phyloP scores from a whole-genome alignment of 192 early-diverging fungal genomes.

The Backusella tuberculispora region DNA sequence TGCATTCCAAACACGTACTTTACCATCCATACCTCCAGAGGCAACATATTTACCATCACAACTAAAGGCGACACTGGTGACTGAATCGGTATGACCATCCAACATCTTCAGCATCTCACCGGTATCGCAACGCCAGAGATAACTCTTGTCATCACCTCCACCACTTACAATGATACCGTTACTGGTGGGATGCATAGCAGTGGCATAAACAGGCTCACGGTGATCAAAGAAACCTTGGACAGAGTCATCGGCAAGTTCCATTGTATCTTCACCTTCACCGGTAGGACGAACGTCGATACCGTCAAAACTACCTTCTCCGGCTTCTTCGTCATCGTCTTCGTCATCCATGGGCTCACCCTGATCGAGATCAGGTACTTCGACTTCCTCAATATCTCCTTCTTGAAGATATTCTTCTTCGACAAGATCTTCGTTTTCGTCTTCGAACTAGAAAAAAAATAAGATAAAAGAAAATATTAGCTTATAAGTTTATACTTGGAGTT shows the following conservation, averaged over 20 bases:
- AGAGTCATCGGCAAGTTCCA: constrained; percentile 81
- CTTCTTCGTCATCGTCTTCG: constrained; percentile 26
- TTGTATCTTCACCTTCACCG: constrained; percentile 57
- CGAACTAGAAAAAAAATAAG: background rate
- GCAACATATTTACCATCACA: constrained; percentile 84
- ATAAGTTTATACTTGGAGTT: background rate
- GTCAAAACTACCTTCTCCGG: constrained; percentile 28
- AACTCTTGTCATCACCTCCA: constrained; percentile 92
- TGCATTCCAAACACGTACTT: constrained; percentile 74
- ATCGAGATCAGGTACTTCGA: constrained; percentile 27
- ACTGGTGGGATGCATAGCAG: constrained; percentile 80
- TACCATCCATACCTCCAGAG: constrained; percentile 96
- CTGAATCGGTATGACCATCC: constrained; percentile 86
- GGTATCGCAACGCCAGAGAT: constrained; percentile 84
- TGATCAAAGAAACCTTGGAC: constrained; percentile 91
- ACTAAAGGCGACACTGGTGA: constrained; percentile 82
- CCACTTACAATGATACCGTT: constrained; percentile 75
- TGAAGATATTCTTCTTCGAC: constrained; percentile 42
- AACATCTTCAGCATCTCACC: constrained; percentile 77
- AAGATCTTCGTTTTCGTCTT: constrained; percentile 30
- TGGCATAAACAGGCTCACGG: constrained; percentile 86
- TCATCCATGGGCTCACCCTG: constrained; percentile 35
- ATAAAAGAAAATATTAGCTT: background rate
- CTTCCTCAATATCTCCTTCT: constrained; percentile 35
- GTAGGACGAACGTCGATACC: constrained; percentile 52